Percentiles rank a stretch among this genome's conserved stretches.
Evolutionary conservation across 805 yeast genomes (phyloP).

Genomic region (Barnettozyma populi): DNA sequence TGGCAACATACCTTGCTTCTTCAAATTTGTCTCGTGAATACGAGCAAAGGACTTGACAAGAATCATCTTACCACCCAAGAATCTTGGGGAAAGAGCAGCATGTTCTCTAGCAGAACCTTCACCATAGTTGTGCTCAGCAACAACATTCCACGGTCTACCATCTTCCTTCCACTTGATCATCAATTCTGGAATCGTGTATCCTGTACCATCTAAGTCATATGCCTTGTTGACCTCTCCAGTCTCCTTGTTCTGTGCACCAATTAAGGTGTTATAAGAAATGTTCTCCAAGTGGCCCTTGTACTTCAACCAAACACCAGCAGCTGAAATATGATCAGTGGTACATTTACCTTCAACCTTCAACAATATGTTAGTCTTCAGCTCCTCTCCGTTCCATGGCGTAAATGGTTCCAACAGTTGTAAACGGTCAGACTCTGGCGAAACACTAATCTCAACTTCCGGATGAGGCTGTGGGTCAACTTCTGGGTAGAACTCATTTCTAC

Average conservation of each 20-base stretch:
- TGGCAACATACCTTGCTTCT: constrained; percentile 97
- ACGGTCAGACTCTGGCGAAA: constrained; percentile 88
- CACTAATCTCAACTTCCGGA: constrained; percentile 54
- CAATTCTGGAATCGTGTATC: constrained; percentile 83
- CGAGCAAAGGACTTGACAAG: constrained; percentile 95
- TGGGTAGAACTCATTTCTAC: constrained; percentile 74
- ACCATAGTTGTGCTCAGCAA: constrained; percentile 97
- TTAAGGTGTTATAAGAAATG: constrained; percentile 89
- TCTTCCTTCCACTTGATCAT: constrained; percentile 95
- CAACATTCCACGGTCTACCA: constrained; percentile 82
- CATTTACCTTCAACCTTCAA: constrained; percentile 96
- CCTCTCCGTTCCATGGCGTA: constrained; percentile 80
- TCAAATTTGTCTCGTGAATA: constrained; percentile 95
- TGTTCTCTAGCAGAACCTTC: constrained; percentile 99
- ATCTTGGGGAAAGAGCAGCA: constrained; percentile 94
- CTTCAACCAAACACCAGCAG: constrained; percentile 98
- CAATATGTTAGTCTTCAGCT: constrained; percentile 67
- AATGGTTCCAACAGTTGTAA: constrained; percentile 89
- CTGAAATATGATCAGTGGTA: constrained; percentile 97
- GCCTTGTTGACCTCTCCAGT: constrained; percentile 93
- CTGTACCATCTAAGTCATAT: constrained; percentile 76
- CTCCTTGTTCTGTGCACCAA: constrained; percentile 96
- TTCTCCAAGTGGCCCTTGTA: constrained; percentile 97
- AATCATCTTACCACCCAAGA: constrained; percentile 85
- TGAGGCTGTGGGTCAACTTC: constrained; percentile 60